Evolutionary conservation across 345 rosid genomes (phyloP).

Genomic region (Pugionium dolabratum): DNA sequence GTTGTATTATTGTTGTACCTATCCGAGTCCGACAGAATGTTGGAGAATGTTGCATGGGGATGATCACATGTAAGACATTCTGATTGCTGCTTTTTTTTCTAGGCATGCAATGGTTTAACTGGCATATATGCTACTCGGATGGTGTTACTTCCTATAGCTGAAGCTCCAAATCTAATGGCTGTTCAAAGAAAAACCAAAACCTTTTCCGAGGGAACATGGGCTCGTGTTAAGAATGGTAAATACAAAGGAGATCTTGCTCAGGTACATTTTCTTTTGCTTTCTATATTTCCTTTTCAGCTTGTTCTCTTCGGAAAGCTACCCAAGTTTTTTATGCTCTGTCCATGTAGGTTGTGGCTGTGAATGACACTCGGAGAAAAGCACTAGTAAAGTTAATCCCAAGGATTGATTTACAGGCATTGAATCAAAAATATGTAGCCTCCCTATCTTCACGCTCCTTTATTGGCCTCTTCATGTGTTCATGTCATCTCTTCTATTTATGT

Average conservation of each 20-base stretch:
- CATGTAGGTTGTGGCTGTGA: slow-evolving; percentile 75
- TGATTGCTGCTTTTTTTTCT: slow-evolving; percentile 20
- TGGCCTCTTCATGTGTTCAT: slow-evolving; percentile 13
- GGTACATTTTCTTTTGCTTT: slow-evolving; percentile 45
- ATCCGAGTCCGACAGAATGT: background rate
- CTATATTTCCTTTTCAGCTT: slow-evolving; percentile 12
- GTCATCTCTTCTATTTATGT: slow-evolving; percentile 13
- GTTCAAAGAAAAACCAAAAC: slow-evolving; percentile 53
- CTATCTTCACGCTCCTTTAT: slow-evolving; percentile 19
- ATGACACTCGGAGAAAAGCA: slow-evolving; percentile 59
- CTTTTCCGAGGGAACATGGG: slow-evolving; percentile 74
- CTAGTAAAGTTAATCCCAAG: slow-evolving; percentile 91
- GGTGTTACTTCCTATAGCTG: slow-evolving; percentile 59
- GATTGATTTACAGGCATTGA: slow-evolving; percentile 76
- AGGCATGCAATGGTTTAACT: slow-evolving; percentile 79
- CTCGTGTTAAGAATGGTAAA: slow-evolving; percentile 81
- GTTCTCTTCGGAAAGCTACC: slow-evolving; percentile 14
- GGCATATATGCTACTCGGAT: slow-evolving; percentile 68
- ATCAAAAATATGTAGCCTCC: slow-evolving; percentile 67
- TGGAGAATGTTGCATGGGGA: slow-evolving; percentile 19
- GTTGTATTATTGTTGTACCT: slow-evolving; percentile 2
- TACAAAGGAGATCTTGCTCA: slow-evolving; percentile 94
- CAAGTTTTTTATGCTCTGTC: slow-evolving; percentile 36
- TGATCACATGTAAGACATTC: slow-evolving; percentile 14
- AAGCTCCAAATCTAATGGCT: slow-evolving; percentile 62